A percentile compares a stretch with the other conserved stretches of the same genome.
Conservation (phyloP, 345 rosid species). For the Aethionema arabicum region DNA sequence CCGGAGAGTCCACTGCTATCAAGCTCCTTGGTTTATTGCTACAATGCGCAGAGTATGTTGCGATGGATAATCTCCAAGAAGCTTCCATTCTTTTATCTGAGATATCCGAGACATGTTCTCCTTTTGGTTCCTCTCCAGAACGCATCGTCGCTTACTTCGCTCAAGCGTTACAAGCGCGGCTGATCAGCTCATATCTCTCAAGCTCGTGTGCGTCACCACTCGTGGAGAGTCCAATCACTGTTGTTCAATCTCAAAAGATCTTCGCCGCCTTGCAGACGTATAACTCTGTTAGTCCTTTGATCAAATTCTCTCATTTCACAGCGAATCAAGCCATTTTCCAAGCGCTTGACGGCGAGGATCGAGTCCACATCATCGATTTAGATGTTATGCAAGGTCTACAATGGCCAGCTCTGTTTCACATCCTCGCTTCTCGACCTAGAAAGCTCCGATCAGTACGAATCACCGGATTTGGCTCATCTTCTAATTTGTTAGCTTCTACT, state of each 20-base stretch:
- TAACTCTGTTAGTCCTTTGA: conserved; percentile 71
- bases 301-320: conserved; percentile 94
- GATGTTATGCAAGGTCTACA: conserved; percentile 99
- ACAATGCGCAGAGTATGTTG: conserved; percentile 92
- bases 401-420: conserved; percentile 98
- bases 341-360: conserved; percentile 76
- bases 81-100: conserved; percentile 74
- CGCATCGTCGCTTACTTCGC: conserved; percentile 89
- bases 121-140: conserved; percentile 84
- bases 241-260: conserved; percentile 62
- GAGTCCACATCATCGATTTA: conserved; percentile 84
- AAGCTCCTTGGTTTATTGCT: conserved; percentile 73
- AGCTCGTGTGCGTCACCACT: conserved; percentile 58
- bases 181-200: conserved; percentile 65
- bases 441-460: conserved; percentile 76
- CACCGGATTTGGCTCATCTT: conserved; percentile 84
- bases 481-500: conserved; percentile 75
- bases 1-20: conserved; percentile 55
- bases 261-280: conserved; percentile 81
- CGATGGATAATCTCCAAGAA: conserved; percentile 64
- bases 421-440: conserved; percentile 76
- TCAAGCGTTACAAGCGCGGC: conserved; percentile 81
- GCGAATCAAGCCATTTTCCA: conserved; percentile 94
- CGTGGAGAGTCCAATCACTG: conserved; percentile 48
- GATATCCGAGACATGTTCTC: conserved; percentile 78